phyloP scores from a whole-genome alignment of 805 yeast genomes.

The Kodamaea hsintzibuensis region DNA sequence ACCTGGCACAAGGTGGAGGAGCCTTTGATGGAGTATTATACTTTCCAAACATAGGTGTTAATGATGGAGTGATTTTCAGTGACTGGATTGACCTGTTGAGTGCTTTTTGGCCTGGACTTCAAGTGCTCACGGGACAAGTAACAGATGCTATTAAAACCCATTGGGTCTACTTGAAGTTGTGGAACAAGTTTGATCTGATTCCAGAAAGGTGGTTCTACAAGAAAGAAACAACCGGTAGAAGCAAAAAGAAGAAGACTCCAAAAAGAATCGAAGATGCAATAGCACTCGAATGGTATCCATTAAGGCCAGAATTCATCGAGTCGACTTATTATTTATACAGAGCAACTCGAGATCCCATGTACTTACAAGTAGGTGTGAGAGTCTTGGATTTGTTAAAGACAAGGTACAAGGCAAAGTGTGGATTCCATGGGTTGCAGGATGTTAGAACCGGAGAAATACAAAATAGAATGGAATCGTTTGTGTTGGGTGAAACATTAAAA shows the following conservation, averaged over 20 bases:
- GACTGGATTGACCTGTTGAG: slow-evolving; percentile 84
- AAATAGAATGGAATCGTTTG: slow-evolving; percentile 91
- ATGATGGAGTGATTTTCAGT: slow-evolving; percentile 49
- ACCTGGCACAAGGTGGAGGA: slow-evolving; percentile 37
- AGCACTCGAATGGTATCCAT: slow-evolving; percentile 84
- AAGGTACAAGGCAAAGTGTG: slow-evolving; percentile 64
- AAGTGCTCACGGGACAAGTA: slow-evolving; percentile 75
- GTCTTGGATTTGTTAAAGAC: slow-evolving; percentile 56
- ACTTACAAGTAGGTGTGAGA: slow-evolving; percentile 70
- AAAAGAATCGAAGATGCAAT: slow-evolving; percentile 35
- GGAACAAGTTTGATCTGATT: slow-evolving; percentile 77
- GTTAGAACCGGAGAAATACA: slow-evolving; percentile 61
- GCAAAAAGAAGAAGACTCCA: slow-evolving; percentile 2
- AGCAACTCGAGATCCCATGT: slow-evolving; percentile 86
- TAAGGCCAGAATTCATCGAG: slow-evolving; percentile 90
- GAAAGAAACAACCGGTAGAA: slow-evolving; percentile 8
- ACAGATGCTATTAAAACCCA: slow-evolving; percentile 64
- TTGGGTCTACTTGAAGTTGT: slow-evolving; percentile 64
- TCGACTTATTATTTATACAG: slow-evolving; percentile 80
- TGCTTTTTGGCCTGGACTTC: slow-evolving; percentile 88
- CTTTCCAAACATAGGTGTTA: slow-evolving; percentile 59
- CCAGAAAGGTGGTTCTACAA: slow-evolving; percentile 82
- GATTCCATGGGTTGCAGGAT: slow-evolving; percentile 77
- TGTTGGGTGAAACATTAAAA: slow-evolving; percentile 82
- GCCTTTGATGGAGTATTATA: slow-evolving; percentile 30